Conservation (phyloP, 2,329 filamentous ascomycete genomes). For the Epichloe elymi region DNA sequence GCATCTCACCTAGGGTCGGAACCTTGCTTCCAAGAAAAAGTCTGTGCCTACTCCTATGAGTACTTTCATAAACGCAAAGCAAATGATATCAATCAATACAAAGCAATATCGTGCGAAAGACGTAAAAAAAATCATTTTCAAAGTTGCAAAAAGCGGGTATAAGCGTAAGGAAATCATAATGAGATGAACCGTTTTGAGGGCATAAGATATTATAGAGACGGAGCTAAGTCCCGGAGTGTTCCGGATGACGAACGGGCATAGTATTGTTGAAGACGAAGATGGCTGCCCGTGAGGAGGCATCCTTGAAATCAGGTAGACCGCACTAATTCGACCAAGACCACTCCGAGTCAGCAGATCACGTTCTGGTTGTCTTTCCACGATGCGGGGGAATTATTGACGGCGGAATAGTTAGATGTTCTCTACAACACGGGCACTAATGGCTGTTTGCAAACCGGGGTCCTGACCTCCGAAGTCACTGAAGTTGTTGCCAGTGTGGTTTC, state of each 20-base stretch:
- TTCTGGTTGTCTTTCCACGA: constrained; percentile 6
- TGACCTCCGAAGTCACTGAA: constrained; percentile 38
- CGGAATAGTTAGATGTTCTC: constrained; percentile 64
- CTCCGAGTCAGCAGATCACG: constrained; percentile 18
- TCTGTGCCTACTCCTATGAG: too few species aligned
- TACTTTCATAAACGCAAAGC: too few species aligned
- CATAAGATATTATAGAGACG: not conserved
- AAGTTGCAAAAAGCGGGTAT: not conserved
- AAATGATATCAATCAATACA: too few species aligned
- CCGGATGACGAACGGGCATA: not conserved
- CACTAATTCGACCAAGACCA: constrained; percentile 15
- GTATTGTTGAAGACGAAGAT: constrained; percentile 9
- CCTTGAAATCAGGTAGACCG: constrained; percentile 24
- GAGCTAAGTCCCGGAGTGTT: not conserved
- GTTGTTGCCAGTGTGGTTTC: constrained; percentile 27
- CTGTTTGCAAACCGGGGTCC: constrained; percentile 57
- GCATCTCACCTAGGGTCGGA: too few species aligned
- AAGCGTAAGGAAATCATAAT: not conserved
- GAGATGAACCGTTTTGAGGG: not conserved
- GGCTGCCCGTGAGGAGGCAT: constrained; percentile 4
- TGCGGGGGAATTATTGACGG: not conserved
- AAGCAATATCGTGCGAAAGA: too few species aligned
- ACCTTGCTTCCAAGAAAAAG: too few species aligned
- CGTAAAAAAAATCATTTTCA: too few species aligned
- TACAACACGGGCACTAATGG: constrained; percentile 68